Evolutionary conservation across 2,329 filamentous ascomycete species (phyloP).

Genomic region (Fusarium decemcellulare): DNA sequence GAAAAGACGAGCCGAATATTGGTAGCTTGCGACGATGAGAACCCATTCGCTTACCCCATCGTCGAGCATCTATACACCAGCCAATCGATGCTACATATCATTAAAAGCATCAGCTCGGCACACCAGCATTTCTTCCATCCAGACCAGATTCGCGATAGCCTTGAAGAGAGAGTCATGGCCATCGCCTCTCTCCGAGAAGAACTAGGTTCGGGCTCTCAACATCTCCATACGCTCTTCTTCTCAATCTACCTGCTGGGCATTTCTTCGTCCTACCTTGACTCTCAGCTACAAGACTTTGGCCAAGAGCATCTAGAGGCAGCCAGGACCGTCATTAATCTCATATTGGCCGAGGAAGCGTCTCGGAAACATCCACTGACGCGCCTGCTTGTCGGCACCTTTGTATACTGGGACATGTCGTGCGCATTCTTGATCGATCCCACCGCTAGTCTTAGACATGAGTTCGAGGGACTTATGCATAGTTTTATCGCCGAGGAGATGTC

Average conservation of each 20-base stretch:
- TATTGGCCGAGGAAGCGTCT: not conserved
- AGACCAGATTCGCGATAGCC: not conserved
- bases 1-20: slow-evolving; percentile 1
- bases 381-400: not conserved
- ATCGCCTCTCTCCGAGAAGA: not conserved
- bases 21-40: slow-evolving; percentile 1
- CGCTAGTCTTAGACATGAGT: not conserved
- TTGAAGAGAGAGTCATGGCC: not conserved
- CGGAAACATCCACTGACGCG: not conserved
- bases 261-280: not conserved
- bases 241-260: not conserved
- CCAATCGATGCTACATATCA: not conserved
- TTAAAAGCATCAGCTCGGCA: not conserved
- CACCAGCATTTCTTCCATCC: not conserved
- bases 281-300: not conserved
- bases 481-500: not conserved
- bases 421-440: not conserved
- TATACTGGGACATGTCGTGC: slow-evolving; percentile 1
- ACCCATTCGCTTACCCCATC: not conserved
- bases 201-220: not conserved
- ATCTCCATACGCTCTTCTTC: not conserved
- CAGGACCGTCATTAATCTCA: not conserved
- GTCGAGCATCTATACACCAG: not conserved
- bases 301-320: not conserved
- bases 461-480: not conserved